Evolutionary conservation across 2,329 filamentous ascomycete species (phyloP).

Genomic region (Trematosphaeria pertusa): DNA sequence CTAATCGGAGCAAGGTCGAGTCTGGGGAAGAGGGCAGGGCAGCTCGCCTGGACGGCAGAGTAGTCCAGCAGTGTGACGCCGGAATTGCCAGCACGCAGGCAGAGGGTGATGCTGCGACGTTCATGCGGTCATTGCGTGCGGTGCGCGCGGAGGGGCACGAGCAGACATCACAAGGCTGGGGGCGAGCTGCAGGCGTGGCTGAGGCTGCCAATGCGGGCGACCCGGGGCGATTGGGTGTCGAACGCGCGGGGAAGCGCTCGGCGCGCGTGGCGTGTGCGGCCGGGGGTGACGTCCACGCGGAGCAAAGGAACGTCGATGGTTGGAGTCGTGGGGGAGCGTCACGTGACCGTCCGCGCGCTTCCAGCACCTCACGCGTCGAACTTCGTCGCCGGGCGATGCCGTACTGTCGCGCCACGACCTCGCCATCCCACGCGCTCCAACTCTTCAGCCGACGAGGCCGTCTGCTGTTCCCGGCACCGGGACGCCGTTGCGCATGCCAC

Average conservation of each 20-base stretch:
- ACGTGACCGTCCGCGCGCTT: neutral
- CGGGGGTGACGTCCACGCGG: constrained; percentile 28
- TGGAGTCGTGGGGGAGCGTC: neutral
- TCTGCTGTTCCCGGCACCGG: constrained; percentile 9
- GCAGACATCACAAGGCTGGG: constrained; percentile 16
- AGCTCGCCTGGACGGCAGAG: constrained; percentile 10
- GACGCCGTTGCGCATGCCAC: constrained; percentile 26
- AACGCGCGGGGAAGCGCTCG: constrained; percentile 25
- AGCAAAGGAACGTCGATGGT: constrained; percentile 22
- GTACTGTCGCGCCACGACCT: neutral
- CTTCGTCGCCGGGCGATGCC: too few species aligned
- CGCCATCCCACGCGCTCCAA: neutral
- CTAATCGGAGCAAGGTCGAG: constrained; percentile 33
- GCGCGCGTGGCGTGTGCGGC: constrained; percentile 9
- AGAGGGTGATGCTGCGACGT: constrained; percentile 1
- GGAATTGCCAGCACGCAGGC: neutral
- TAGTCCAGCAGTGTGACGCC: neutral
- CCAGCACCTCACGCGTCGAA: too few species aligned
- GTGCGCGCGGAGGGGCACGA: constrained; percentile 10
- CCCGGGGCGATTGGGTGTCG: constrained; percentile 19
- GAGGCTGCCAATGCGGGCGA: constrained; percentile 13
- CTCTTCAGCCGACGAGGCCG: too few species aligned
- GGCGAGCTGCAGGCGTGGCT: constrained; percentile 3
- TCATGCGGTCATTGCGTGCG: constrained; percentile 26
- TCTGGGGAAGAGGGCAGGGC: constrained; percentile 12